These are phyloP conservation scores for Cercospora berteroae DNA, from an alignment of 2,329 filamentous ascomycete genomes.

Conservation along the genomic window DNA sequence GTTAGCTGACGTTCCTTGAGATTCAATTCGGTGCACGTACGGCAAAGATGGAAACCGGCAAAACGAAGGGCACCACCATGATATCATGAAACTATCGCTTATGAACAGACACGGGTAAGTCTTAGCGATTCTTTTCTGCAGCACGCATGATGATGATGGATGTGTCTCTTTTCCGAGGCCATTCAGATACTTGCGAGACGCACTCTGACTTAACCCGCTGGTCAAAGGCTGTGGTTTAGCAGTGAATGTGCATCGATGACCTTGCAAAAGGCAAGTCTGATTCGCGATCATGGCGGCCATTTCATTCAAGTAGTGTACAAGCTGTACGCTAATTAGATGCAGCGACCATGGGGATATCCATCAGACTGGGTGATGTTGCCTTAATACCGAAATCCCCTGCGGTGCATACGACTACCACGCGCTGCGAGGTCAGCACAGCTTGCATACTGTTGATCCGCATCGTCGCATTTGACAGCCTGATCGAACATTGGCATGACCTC, in stretches of 20 bases:
- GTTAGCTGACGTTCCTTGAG: constrained; percentile 24
- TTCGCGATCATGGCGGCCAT: not conserved
- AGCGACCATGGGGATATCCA: not conserved
- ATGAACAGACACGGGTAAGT: constrained; percentile 5
- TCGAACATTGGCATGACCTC: not conserved
- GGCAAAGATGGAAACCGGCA: constrained; percentile 51
- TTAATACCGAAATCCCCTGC: not conserved
- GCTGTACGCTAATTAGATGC: not conserved
- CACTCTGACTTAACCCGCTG: constrained; percentile 29
- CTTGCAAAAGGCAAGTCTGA: constrained; percentile 37
- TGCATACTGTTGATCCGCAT: not conserved
- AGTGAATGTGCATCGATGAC: constrained; percentile 27
- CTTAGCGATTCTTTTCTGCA: not conserved
- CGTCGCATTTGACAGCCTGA: not conserved
- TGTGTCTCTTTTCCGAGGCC: constrained; percentile 19
- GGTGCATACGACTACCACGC: not conserved
- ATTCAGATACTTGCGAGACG: constrained; percentile 37
- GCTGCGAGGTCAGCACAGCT: not conserved
- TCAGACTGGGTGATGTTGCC: not conserved
- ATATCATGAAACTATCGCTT: constrained; percentile 34
- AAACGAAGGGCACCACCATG: constrained; percentile 48
- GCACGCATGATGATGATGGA: constrained; percentile 28
- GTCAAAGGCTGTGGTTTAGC: constrained; percentile 29
- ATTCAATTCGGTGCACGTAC: constrained; percentile 48
- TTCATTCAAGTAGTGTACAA: not conserved